These are phyloP conservation scores for Trichomonas tenax DNA, from an alignment of 208 protist genomes.

Conservation along the genomic window DNA sequence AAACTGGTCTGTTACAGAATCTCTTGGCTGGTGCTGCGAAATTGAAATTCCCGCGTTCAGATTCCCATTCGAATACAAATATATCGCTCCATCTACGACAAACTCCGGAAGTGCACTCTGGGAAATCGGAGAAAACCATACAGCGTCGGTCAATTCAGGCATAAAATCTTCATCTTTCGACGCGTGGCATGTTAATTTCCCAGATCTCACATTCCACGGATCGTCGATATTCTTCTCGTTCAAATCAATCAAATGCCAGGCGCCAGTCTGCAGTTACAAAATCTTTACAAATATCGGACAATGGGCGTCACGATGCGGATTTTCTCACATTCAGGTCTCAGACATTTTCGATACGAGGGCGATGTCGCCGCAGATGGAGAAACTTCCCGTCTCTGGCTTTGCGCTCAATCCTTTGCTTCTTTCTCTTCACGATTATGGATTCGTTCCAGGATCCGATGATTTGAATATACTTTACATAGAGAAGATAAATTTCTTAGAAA, in stretches of 20 bases:
- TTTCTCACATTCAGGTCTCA: neutral
- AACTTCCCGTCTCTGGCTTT: neutral
- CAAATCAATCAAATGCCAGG: neutral
- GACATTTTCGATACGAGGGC: neutral
- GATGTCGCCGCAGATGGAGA: neutral
- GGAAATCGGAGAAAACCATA: neutral
- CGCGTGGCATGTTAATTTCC: neutral
- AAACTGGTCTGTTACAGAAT: neutral
- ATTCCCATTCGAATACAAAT: conserved; percentile 18
- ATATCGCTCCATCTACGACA: neutral
- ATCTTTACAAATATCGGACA: neutral
- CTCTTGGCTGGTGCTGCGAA: neutral
- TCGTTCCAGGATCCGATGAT: neutral
- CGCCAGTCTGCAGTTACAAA: neutral
- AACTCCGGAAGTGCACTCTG: neutral
- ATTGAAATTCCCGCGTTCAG: neutral
- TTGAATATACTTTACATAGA: neutral
- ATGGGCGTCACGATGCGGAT: neutral
- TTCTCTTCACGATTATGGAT: neutral
- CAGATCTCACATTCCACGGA: neutral
- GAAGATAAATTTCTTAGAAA: neutral
- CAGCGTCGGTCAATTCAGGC: neutral
- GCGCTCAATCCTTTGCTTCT: neutral
- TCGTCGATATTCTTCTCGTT: neutral
- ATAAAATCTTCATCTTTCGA: neutral